Evolutionary conservation across 2,329 filamentous ascomycete genomes (phyloP), one percentile per base, ranked within the genome.

Genomic region (Alternaria incomplexa): DNA sequence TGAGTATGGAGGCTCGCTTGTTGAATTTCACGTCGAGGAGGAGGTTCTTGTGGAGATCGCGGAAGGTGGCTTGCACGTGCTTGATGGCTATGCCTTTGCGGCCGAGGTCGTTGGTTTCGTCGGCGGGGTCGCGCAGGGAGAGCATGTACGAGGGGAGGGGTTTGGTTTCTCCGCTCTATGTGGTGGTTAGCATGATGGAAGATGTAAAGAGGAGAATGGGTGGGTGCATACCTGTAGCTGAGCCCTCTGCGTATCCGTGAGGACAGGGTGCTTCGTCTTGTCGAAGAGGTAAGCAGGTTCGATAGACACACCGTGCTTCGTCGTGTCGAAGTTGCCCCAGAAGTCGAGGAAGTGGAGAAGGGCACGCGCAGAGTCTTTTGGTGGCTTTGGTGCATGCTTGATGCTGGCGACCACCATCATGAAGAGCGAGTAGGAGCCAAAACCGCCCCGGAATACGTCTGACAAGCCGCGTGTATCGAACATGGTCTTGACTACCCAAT

Each of bases 81-180:
- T 82, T 82, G 63, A 86, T 85, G 13, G 81, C 81, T 57, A 81
- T 77, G 47, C 78, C 81, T 56, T 82, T 82, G 46, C 79, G 77
- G 32, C 88, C 88, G 1, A 89, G 80, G 69, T 90, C 85, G 71
- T 88, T 88, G 69, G 81, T 81, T 20, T 82, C 81, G 69, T 89
- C 83, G 8, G 86, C 85, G 0, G 88, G 88, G 68, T 90, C 87
- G 74, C 88, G 87, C 13, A 90, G 78, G 62, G 81, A 85, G 53
- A 89, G 79, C 53, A 86, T 72, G 62, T 70, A 78, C 1, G 47
- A 7, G 3, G 77, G 75, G 3, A 73, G 66, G 6, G 65, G 67
- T 10, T 66, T 50, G 6, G 7, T 17, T 45, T 48, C 55, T 10
- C 65, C 65, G 20, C 62, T 43, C 74, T 77, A 55, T 7, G 15